phyloP scores from a whole-genome alignment of 2,329 filamentous ascomycete genomes.

The Aspergillus sergii region DNA sequence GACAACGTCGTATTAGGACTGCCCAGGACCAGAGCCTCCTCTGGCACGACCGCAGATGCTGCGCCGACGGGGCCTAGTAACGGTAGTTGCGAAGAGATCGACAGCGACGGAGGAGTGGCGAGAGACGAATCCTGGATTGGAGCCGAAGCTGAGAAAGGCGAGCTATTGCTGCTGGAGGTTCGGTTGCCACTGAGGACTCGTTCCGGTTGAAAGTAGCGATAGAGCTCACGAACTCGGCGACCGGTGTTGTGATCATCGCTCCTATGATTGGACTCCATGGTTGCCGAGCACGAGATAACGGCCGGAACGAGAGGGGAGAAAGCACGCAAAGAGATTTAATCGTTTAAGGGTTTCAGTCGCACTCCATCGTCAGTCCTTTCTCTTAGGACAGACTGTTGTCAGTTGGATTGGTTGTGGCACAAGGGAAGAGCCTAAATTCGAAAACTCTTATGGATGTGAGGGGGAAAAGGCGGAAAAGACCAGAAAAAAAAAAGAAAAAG shows the following conservation, averaged over 20 bases:
- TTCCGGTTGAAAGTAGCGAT: conserved; percentile 43
- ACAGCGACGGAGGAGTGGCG: conserved; percentile 12
- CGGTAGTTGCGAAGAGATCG: conserved; percentile 15
- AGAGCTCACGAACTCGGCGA: conserved; percentile 41
- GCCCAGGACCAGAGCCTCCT: conserved; percentile 31
- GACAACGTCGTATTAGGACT: conserved; percentile 38
- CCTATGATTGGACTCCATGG: conserved; percentile 9
- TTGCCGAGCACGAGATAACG: background rate
- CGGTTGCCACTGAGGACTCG: conserved; percentile 7
- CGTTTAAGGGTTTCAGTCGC: background rate
- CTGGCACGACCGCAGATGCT: conserved; percentile 18
- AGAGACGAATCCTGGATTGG: conserved; percentile 20
- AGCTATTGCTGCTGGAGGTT: conserved; percentile 8
- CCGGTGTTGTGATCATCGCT: conserved; percentile 29
- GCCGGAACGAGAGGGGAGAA: background rate
- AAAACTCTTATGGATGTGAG: background rate
- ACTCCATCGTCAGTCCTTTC: background rate
- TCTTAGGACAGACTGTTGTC: background rate
- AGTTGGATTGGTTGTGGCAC: background rate
- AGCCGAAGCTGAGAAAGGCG: conserved; percentile 8
- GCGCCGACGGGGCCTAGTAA: conserved; percentile 14
- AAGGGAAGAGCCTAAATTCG: background rate
- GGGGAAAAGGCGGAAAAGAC: background rate
- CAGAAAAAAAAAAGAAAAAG: background rate
- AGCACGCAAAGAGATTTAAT: background rate